Conservation (phyloP, 192 early-diverging fungal species). For the Podochytrium sp. region DNA sequence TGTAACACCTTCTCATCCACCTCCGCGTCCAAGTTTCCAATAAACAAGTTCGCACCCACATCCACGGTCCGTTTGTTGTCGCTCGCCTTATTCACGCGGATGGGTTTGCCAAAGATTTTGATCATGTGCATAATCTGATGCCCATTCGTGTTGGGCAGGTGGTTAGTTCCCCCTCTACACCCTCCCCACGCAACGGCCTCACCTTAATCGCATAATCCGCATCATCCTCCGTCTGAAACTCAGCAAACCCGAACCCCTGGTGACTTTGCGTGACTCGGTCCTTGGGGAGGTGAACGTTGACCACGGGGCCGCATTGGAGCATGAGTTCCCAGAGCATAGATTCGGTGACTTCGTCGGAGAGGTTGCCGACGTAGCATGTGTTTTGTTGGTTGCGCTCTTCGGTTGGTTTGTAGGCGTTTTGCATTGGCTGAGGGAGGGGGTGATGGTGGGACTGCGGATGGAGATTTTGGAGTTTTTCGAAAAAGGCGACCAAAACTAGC, state of each 20-base stretch:
- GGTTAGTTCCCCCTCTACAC: too few relatives aligned
- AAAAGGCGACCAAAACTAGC: too few relatives aligned
- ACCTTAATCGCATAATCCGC: constrained; percentile 93
- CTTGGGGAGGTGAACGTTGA: constrained; percentile 85
- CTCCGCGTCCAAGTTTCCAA: constrained; percentile 86
- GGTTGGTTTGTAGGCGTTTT: constrained; percentile 29
- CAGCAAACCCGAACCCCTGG: constrained; percentile 95
- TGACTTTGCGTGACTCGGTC: constrained; percentile 93
- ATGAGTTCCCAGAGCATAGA: constrained; percentile 97
- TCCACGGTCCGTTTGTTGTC: constrained; percentile 84
- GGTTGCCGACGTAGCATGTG: constrained; percentile 95
- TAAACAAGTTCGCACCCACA: constrained; percentile 94
- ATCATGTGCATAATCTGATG: constrained; percentile 92
- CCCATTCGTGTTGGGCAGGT: not conserved
- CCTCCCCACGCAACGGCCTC: too few relatives aligned
- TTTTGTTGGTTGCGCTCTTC: constrained; percentile 96
- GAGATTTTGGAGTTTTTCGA: too few relatives aligned
- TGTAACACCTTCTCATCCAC: constrained; percentile 88
- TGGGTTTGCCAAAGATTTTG: constrained; percentile 91
- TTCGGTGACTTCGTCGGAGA: constrained; percentile 93
- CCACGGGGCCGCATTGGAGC: constrained; percentile 95
- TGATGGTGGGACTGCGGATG: too few relatives aligned
- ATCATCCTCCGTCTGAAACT: constrained; percentile 92
- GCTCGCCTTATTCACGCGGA: constrained; percentile 94
- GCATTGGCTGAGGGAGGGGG: too few relatives aligned